Base-by-base conservation (phyloP, 169 alveolate species). In the Plasmodium adleri region DNA sequence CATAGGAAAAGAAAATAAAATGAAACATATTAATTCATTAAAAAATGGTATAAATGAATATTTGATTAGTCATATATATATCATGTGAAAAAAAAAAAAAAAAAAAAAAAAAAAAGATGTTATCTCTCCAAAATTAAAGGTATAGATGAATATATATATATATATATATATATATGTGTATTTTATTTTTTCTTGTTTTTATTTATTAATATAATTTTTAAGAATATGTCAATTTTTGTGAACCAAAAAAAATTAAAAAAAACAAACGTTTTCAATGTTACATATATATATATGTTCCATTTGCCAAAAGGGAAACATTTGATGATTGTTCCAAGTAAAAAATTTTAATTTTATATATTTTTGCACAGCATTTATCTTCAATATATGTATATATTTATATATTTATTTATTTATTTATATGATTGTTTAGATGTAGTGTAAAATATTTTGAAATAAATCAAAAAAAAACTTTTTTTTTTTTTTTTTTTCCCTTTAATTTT, bases 1-100 rank as follows among this genome's bases (percentile, higher is more conserved):
- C 98, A 26, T 96, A 91, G 93, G 15, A 62, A 6, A 13, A 26
- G 39, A 32, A 43, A 67, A 4, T 4, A n/a, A n/a, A 43, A 32
- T 3, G 12, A 9, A 39, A 32, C n/a, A 7, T 67, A n/a, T 39
- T 8, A 39, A 39, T 39, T 39, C 1, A 39, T 39, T 7, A 0
- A 0, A 39, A 5, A 39, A 5, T 39, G 1, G 5, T 5, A 39
- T 39, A 0, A 5, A 39, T 2, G 1, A 39, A 39, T 5, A 39
- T 39, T 39, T 39, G 2, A 5, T 7, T 9, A 39, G 0, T 39
- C 7, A 39, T 1, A 39, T 39, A 39, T 20, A 39, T 15, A 15
- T 13, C 17, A 12, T 3, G 20, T 15, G 17, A 52, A 52, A 52
- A 59, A 17, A 2, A 59, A 59, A 59, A 59, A 4, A 59, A 59